Evolutionary conservation across 768 basidiomycete species (phyloP), one percentile per base, ranked within the genome.

Genomic region (Lepiota brunneoincarnata): DNA sequence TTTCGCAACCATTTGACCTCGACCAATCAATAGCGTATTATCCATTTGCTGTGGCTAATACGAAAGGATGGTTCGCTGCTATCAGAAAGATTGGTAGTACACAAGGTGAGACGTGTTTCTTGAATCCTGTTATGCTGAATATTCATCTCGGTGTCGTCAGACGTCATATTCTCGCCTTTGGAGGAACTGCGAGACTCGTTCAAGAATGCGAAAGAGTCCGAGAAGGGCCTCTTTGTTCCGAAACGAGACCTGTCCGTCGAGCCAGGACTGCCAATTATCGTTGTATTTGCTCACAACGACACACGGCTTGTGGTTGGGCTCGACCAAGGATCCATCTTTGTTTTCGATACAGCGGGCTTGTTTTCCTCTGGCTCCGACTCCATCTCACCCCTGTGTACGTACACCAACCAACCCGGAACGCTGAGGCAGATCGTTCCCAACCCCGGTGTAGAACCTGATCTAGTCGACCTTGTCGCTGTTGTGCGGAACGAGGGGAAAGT

Each of bases 11-110:
- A 1, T 67, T 85, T 24, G 69, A 75, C 58, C 69, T 78, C 18
- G 61, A 77, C 2, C 68, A 76, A 5, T 74, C 77, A 21, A 67
- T 62, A 42, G 54, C 61, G 6, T 81, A 78, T 37, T 75, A 69
- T 49, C 72, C 87, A 15, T 80, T 92, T 59, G 77, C 82, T 3
- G 72, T 79, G 2, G 75, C 83, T 2, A 87, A 84, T 62, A 68
- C 72, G 11, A 78, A 73, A 58, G 85, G 82, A 24, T 91, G 84
- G 82, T 91, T 91, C 67, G 85, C 80, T 42, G 86, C 87, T 28
- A 77, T 81, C 9, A 75, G 61, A 40, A 61, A 68, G 45, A 62
- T 67, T 49, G 59, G 69, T 48, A 59, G 67, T 54, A 73, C 71
- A 54, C 69, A 65, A 55, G 64, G 81, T 81, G 52, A 40, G 74